These are phyloP conservation scores for Maudiozyma saulgeensis DNA, from an alignment of 805 yeast species.

Conservation along the genomic window DNA sequence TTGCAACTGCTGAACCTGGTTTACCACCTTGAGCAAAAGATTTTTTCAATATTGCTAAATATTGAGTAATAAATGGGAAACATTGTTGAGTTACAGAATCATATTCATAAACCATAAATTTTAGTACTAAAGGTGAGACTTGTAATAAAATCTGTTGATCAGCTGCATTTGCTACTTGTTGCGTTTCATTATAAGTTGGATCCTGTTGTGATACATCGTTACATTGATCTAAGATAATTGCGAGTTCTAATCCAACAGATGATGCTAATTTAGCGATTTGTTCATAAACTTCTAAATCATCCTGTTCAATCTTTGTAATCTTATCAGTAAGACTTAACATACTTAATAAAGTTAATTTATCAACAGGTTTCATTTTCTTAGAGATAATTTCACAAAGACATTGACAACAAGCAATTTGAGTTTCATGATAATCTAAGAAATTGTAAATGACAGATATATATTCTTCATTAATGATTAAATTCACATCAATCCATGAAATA, in stretches of 20 bases:
- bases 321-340: constrained; percentile 56
- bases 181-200: constrained; percentile 24
- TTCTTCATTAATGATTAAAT: constrained; percentile 46
- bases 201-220: constrained; percentile 22
- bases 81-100: constrained; percentile 84
- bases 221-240: constrained; percentile 53
- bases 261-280: constrained; percentile 65
- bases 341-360: constrained; percentile 52
- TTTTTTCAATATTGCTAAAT: constrained; percentile 60
- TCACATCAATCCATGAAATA: constrained; percentile 87
- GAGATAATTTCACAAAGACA: constrained; percentile 49
- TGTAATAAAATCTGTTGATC: constrained; percentile 42
- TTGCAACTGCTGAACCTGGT: constrained; percentile 32
- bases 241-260: constrained; percentile 64
- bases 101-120: constrained; percentile 67
- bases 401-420: constrained; percentile 49
- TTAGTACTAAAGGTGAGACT: constrained; percentile 63
- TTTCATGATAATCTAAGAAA: constrained; percentile 40
- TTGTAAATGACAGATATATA: constrained; percentile 50
- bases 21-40: constrained; percentile 32
- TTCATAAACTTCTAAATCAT: constrained; percentile 62
- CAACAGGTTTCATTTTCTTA: constrained; percentile 69
- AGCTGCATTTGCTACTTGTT: constrained; percentile 31
- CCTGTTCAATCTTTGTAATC: constrained; percentile 27
- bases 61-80: constrained; percentile 70